phyloP scores from a whole-genome alignment of 257 asterid species.

The Lycium barbarum region DNA sequence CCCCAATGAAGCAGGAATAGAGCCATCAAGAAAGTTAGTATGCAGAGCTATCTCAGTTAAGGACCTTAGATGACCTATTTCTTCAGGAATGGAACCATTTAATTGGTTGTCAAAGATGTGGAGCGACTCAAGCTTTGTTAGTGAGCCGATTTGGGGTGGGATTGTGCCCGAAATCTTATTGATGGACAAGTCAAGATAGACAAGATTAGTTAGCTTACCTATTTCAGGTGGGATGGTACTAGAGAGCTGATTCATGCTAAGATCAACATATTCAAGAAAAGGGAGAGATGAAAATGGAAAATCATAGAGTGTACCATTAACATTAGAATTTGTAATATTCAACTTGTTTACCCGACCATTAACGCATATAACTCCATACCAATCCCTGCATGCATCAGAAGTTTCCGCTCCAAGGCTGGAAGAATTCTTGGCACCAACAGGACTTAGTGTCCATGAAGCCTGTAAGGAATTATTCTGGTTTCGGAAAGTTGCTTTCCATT shows the following conservation, averaged over 20 bases:
- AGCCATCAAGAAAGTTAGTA: neutral
- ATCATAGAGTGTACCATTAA: slow-evolving; percentile 29
- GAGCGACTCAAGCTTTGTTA: neutral
- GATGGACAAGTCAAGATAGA: neutral
- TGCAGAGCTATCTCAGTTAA: neutral
- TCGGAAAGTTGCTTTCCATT: no score
- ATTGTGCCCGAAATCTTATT: slow-evolving; percentile 34
- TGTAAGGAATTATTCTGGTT: no score
- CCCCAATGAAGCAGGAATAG: slow-evolving; percentile 1
- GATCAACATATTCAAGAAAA: slow-evolving; percentile 37
- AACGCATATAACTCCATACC: slow-evolving; percentile 41
- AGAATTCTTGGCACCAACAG: no score
- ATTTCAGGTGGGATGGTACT: slow-evolving; percentile 26
- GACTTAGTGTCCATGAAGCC: no score
- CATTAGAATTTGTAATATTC: slow-evolving; percentile 19
- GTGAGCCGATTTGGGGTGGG: no score
- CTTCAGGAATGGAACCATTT: neutral
- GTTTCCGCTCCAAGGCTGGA: no score
- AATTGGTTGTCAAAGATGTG: neutral
- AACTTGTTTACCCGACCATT: neutral
- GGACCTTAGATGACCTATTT: slow-evolving; percentile 19
- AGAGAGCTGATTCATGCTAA: slow-evolving; percentile 28
- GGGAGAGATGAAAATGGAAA: slow-evolving; percentile 42
- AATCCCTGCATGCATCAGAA: slow-evolving; percentile 8
- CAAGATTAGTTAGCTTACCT: neutral